Evolutionary conservation across 257 asterid species (phyloP).

Genomic region (Nicotiana benthamiana): DNA sequence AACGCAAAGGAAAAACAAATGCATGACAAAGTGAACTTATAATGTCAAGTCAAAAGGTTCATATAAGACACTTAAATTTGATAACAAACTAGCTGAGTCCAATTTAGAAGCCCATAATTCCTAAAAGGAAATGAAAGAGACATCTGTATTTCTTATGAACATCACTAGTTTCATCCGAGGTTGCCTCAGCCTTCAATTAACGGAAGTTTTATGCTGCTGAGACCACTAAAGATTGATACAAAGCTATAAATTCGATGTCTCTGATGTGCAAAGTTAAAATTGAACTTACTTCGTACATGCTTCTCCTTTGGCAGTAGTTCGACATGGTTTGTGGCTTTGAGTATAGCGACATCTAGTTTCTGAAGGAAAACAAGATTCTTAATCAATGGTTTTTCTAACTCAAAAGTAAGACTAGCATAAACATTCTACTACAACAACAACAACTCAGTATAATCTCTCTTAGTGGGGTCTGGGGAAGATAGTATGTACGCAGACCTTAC

Average conservation of each 20-base stretch:
- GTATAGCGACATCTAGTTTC: conserved; percentile 59
- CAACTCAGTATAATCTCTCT: no score
- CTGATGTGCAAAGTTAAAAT: not conserved
- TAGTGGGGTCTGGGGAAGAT: no score
- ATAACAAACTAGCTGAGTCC: not conserved
- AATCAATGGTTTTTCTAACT: not conserved
- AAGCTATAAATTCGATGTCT: not conserved
- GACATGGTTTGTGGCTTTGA: conserved; percentile 77
- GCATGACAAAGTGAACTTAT: not conserved
- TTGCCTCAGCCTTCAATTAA: no score
- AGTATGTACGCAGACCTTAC: no score
- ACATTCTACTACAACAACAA: no score
- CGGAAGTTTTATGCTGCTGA: no score
- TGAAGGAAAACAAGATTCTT: conserved; percentile 22
- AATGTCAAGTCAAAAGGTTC: not conserved
- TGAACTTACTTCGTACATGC: conserved; percentile 61
- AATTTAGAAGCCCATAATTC: not conserved
- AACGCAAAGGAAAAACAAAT: no score
- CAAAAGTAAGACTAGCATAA: not conserved
- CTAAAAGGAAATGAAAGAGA: no score
- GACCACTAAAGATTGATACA: not conserved
- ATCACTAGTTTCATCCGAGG: no score
- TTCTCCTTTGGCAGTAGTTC: conserved; percentile 72
- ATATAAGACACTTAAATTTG: not conserved
- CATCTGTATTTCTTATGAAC: not conserved